A percentile compares a stretch with the other conserved stretches of the same genome.
phyloP scores from a whole-genome alignment of 2,329 filamentous ascomycete genomes.

The Pezicula neosporulosa region DNA sequence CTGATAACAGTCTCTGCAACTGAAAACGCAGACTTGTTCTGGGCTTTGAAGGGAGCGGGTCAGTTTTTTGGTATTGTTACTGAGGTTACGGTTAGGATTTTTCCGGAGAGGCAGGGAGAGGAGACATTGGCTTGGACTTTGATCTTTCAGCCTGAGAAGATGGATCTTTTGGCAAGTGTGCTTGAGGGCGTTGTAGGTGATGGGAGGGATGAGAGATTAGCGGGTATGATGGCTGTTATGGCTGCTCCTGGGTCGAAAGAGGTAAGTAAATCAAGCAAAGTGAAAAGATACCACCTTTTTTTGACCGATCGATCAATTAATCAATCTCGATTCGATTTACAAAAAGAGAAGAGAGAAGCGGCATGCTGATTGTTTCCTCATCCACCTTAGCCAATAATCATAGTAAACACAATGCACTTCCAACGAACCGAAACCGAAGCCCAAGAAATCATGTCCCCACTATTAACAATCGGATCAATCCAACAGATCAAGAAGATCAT shows the following conservation, averaged over 20 bases:
- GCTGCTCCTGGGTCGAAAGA: neutral
- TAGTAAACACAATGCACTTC: conserved; percentile 6
- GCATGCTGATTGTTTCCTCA: neutral
- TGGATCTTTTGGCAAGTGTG: too few species aligned
- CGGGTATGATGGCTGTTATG: conserved; percentile 2
- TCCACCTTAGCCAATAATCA: conserved; percentile 3
- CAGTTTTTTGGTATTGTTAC: conserved; percentile 5
- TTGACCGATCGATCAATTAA: too few species aligned
- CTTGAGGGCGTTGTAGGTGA: too few species aligned
- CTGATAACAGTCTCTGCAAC: conserved; percentile 14
- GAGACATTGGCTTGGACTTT: too few species aligned
- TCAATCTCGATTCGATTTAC: too few species aligned
- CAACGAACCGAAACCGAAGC: conserved; percentile 1
- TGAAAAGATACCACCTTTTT: neutral
- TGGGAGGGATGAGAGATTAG: too few species aligned
- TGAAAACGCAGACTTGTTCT: conserved; percentile 26
- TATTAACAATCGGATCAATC: neutral
- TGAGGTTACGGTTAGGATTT: too few species aligned
- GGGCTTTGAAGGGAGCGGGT: conserved; percentile 28
- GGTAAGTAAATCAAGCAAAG: neutral
- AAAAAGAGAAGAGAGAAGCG: too few species aligned
- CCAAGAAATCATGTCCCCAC: conserved; percentile 3
- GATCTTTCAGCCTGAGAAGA: too few species aligned
- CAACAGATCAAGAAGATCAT: conserved; percentile 2
- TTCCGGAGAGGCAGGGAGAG: too few species aligned